phyloP scores from a whole-genome alignment of 2,329 filamentous ascomycete species.

The Talaromyces islandicus region DNA sequence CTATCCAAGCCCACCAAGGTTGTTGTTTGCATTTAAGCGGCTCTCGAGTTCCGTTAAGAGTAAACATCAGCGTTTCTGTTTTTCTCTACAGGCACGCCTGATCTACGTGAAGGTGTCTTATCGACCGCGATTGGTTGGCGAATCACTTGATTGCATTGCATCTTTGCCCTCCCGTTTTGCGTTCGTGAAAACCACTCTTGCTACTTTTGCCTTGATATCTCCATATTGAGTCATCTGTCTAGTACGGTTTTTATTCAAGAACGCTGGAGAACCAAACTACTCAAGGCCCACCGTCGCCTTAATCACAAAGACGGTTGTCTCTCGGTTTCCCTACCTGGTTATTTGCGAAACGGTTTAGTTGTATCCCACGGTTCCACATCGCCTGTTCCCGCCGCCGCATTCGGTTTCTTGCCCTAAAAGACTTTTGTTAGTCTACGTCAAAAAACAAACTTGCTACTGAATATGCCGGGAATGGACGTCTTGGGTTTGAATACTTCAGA shows the following conservation, averaged over 20 bases:
- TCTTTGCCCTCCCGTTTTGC: background rate
- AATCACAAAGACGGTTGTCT: slow-evolving; percentile 24
- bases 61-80: background rate
- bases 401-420: slow-evolving; percentile 6
- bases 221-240: background rate
- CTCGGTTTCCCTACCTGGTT: slow-evolving; percentile 26
- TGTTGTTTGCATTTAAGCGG: slow-evolving; percentile 5
- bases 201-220: background rate
- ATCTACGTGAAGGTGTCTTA: slow-evolving; percentile 10
- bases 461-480: slow-evolving; percentile 41
- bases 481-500: slow-evolving; percentile 36
- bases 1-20: slow-evolving; percentile 21
- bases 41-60: slow-evolving; percentile 3
- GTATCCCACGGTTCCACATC: slow-evolving; percentile 16
- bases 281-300: slow-evolving; percentile 29
- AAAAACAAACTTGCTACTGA: slow-evolving; percentile 20
- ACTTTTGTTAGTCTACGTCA: background rate
- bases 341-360: slow-evolving; percentile 26
- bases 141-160: slow-evolving; percentile 4
- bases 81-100: slow-evolving; percentile 6
- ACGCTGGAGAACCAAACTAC: slow-evolving; percentile 20
- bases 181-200: background rate
- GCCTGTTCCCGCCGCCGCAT: slow-evolving; percentile 10
- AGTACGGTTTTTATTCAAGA: slow-evolving; percentile 1
- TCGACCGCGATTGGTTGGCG: slow-evolving; percentile 9